Percentiles rank a stretch among this genome's conserved stretches.
These are phyloP conservation scores for Stylonectria norvegica DNA, from an alignment of 2,329 filamentous ascomycete genomes.

Conservation along the genomic window DNA sequence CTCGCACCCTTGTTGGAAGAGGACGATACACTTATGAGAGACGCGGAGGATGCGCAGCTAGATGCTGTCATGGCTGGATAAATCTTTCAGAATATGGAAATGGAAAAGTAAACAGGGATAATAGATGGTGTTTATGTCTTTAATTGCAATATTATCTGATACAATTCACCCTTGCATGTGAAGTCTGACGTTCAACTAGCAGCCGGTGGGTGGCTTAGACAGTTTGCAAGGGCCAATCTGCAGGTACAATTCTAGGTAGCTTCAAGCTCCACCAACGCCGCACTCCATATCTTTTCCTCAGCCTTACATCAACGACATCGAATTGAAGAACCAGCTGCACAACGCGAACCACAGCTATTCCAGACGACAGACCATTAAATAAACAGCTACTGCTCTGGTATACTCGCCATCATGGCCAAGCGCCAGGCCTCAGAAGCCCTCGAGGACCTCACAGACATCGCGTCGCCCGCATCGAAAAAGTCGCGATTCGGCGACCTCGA, in stretches of 20 bases:
- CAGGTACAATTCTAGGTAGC: conserved; percentile 12
- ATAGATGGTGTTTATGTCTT: conserved; percentile 6
- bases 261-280: conserved; percentile 16
- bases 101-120: conserved; percentile 8
- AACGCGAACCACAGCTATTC: conserved; percentile 3
- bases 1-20: conserved; percentile 46
- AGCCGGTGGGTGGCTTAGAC: background rate
- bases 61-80: conserved; percentile 43
- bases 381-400: no score
- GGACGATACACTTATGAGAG: conserved; percentile 31
- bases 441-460: conserved; percentile 52
- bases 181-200: background rate
- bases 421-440: conserved; percentile 59
- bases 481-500: conserved; percentile 50
- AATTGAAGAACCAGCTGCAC: conserved; percentile 12
- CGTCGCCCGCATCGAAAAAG: conserved; percentile 58
- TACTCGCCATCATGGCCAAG: no score
- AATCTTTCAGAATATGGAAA: conserved; percentile 7
- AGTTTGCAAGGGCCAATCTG: no score
- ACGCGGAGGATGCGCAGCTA: conserved; percentile 36
- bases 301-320: conserved; percentile 14
- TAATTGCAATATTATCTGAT: background rate
- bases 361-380: no score
- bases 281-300: conserved; percentile 5
- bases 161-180: background rate